A percentile compares a stretch with the other conserved stretches of the same genome.
Evolutionary conservation across 305 asterid species (phyloP).

Genomic region (Solanum hybrid): DNA sequence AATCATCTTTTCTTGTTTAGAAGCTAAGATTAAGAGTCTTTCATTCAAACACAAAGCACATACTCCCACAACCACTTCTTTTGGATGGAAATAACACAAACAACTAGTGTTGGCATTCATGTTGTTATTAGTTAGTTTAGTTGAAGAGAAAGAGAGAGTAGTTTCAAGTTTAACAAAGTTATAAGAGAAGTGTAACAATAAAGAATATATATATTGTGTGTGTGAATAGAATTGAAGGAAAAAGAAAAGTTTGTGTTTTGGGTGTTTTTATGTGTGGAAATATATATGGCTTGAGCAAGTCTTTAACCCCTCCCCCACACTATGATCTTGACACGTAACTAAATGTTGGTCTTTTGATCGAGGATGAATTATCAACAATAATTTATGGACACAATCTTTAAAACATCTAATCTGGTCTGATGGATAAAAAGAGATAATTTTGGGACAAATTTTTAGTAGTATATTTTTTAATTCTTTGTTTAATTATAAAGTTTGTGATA

Average conservation of each 20-base stretch:
- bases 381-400: not conserved
- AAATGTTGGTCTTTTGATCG: not conserved
- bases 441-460: not conserved
- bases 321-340: not conserved
- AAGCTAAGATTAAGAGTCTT: conserved; percentile 56
- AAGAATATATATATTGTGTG: not conserved
- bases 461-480: not conserved
- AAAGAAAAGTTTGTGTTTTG: not conserved
- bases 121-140: not conserved
- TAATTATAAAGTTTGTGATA: not conserved
- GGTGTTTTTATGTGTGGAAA: not conserved
- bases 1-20: conserved; percentile 21
- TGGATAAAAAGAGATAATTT: not conserved
- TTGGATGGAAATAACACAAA: conserved; percentile 58
- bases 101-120: conserved; percentile 25
- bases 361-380: not conserved
- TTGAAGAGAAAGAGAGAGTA: not conserved
- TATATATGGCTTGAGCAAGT: not conserved
- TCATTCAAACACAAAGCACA: conserved; percentile 76
- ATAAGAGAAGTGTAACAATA: not conserved
- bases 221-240: not conserved
- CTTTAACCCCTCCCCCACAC: not conserved
- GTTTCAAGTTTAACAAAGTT: not conserved
- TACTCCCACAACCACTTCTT: conserved; percentile 52
- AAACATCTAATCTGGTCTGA: not conserved